Base-by-base conservation (phyloP, 192 early-diverging fungal species). In the Nowakowskiella sp. region DNA sequence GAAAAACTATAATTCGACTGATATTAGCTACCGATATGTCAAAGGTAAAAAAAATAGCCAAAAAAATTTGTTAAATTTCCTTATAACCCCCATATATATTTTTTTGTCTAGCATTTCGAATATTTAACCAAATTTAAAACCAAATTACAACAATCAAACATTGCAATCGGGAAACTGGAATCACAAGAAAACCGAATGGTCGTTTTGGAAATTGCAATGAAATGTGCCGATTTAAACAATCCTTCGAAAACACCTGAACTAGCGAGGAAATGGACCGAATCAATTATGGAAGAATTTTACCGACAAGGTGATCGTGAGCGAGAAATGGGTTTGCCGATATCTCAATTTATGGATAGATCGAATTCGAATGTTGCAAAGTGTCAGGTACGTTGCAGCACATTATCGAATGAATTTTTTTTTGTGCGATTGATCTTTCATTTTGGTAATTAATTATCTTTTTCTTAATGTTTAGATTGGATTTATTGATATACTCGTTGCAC, bases 81-180 rank as follows among this genome's bases (percentile, higher is more conserved):
- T 13, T 22, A 46, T 26, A 6, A 49, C 33, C 8, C 23, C 7
- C 26, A 73, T 70, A 78, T 57, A 67, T 80, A 63, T 58, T 73
- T 8, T n/a, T n/a, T n/a, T n/a, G n/a, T n/a, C n/a, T 67, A 78
- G 49, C 78, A 81, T 49, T 81, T 81, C 59, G 51, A 59, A 29
- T 81, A 72, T 60, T 73, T 81, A 58, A 78, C 71, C 61, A 79
- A 78, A 49, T 66, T 81, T 29, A 81, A 81, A 45, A 61, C 66
- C 30, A 80, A 80, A 58, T 65, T 80, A 10, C 62, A 68, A 1
- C 60, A 71, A 9, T 50, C 65, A 5, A 47, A 67, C 1, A 51
- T 80, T 24, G n/a, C n/a, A n/a, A n/a, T n/a, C n/a, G n/a, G n/a
- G 16, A 73, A 77, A 21, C 50, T 76, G 31, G 55, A 75, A 46